Conservation (phyloP, 495 filamentous ascomycete genomes). For the Aspergillus mulundensis region DNA sequence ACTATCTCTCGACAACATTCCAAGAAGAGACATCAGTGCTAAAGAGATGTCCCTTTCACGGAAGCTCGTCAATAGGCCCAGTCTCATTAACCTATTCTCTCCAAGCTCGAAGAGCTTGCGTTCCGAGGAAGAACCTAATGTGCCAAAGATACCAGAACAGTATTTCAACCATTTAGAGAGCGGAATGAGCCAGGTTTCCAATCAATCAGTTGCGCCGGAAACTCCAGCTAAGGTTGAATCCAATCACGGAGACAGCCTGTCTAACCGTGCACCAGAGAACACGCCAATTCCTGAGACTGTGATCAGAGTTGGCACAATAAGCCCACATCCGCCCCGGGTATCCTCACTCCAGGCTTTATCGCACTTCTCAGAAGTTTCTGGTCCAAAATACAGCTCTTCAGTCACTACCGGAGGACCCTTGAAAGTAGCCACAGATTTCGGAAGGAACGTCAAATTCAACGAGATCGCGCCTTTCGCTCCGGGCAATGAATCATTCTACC, state of each 20-base stretch:
- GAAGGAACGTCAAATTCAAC: constrained; percentile 9
- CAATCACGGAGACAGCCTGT: not conserved
- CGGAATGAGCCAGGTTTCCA: not conserved
- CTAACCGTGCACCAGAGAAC: not conserved
- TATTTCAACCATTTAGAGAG: not conserved
- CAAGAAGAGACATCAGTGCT: constrained; percentile 6
- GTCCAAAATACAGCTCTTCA: not conserved
- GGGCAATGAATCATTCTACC: not conserved
- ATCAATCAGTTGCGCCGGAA: not conserved
- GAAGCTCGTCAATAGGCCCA: constrained; percentile 13
- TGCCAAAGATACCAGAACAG: constrained; percentile 10
- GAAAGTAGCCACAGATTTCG: not conserved
- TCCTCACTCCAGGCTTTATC: constrained; percentile 12
- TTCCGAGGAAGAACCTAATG: not conserved
- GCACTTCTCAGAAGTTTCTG: not conserved
- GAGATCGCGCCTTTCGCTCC: constrained; percentile 1
- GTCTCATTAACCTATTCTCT: constrained; percentile 3
- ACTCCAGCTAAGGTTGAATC: constrained; percentile 3
- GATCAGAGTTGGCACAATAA: constrained; percentile 1
- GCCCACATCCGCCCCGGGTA: constrained; percentile 9
- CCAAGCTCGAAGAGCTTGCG: not conserved
- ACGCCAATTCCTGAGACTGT: constrained; percentile 2
- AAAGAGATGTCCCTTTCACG: constrained; percentile 10
- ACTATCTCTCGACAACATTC: constrained; percentile 8
- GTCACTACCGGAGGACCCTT: not conserved